A percentile compares a stretch with the other conserved stretches of the same genome.
Evolutionary conservation across 73 alveolate species (phyloP).

Genomic region (Paramecium primaurelia): DNA sequence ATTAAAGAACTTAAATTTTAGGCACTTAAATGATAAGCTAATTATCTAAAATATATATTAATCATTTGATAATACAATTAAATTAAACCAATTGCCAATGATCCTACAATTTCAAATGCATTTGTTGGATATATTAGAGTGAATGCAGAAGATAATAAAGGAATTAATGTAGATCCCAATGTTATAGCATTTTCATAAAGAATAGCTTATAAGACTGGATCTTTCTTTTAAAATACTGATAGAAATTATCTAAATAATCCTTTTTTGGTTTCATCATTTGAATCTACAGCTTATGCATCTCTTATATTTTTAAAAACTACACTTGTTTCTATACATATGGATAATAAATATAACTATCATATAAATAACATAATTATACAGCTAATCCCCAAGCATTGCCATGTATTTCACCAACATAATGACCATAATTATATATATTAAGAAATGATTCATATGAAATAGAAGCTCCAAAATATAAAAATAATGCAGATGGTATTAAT

Average conservation of each 20-base stretch:
- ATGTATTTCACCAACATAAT: conserved; percentile 11
- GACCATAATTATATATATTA: conserved; percentile 7
- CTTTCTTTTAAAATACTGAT: conserved; percentile 25
- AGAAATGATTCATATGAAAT: conserved; percentile 39
- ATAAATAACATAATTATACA: not conserved
- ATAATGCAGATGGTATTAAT: conserved; percentile 52
- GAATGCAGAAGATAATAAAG: conserved; percentile 33
- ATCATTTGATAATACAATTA: not conserved
- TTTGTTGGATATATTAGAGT: conserved; percentile 18
- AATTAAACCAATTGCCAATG: conserved; percentile 37
- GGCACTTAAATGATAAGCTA: not conserved
- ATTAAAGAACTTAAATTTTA: not conserved
- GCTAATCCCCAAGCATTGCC: conserved; percentile 26
- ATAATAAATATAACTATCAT: conserved; percentile 19
- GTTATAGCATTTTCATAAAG: conserved; percentile 61
- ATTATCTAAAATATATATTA: not conserved
- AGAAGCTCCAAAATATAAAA: conserved; percentile 31
- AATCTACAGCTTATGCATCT: conserved; percentile 39
- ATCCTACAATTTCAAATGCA: conserved; percentile 47
- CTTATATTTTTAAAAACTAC: conserved; percentile 42
- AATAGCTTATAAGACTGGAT: conserved; percentile 53
- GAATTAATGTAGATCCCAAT: conserved; percentile 30
- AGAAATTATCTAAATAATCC: not conserved
- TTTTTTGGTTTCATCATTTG: not conserved
- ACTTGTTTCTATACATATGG: conserved; percentile 29